phyloP scores from a whole-genome alignment of 345 rosid species.

The Rhizophora apiculata region DNA sequence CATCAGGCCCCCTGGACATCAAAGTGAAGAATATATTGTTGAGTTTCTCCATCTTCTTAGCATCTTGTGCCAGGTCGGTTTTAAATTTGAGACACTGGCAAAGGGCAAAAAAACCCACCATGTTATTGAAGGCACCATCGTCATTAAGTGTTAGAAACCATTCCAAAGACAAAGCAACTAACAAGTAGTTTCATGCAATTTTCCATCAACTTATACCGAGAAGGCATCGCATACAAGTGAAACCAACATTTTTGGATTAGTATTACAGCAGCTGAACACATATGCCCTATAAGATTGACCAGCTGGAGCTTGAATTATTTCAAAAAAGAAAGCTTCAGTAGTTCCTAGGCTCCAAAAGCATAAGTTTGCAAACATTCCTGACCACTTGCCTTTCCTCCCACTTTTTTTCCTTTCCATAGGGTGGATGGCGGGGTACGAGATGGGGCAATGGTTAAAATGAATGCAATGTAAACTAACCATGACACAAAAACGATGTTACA shows the following conservation, averaged over 20 bases:
- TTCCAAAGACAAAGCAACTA: not conserved
- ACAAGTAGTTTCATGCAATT: not conserved
- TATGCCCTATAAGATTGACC: not conserved
- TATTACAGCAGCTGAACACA: not conserved
- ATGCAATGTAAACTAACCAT: not conserved
- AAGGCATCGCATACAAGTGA: not conserved
- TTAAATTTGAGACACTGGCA: conserved; percentile 94
- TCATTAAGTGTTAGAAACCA: not conserved
- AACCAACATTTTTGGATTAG: not conserved
- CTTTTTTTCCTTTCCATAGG: no score
- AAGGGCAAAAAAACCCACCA: not conserved
- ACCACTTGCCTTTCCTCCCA: not conserved
- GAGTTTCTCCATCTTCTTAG: conserved; percentile 97
- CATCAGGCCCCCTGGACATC: conserved; percentile 96
- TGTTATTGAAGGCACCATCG: not conserved
- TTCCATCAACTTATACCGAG: not conserved
- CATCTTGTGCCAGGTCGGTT: conserved; percentile 98
- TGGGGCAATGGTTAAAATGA: not conserved
- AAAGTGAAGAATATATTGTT: conserved; percentile 86
- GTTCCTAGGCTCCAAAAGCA: not conserved
- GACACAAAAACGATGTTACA: not conserved
- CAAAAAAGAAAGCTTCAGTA: no score
- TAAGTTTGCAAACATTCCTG: not conserved
- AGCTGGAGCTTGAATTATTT: no score
- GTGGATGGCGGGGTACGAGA: not conserved